Conservation (phyloP, 1,139 yeast species). For the Geotrichum phurueaensis region DNA sequence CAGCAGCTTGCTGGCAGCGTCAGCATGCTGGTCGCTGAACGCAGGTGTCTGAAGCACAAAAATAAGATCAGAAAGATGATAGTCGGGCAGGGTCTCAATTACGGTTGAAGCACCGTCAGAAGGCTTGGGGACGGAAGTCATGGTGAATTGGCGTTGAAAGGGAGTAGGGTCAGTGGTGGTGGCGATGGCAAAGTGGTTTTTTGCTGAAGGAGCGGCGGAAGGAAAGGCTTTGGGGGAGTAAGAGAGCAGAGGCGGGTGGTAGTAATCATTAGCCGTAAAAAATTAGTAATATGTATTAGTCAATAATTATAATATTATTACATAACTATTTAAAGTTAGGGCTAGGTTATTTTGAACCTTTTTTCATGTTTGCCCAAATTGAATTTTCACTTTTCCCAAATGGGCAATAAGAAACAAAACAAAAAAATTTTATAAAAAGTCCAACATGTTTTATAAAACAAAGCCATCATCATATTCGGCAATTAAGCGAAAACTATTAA, state of each 20-base stretch:
- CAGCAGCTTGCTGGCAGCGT: conserved; percentile 45
- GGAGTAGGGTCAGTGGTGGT: conserved; percentile 1
- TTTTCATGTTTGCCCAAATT: background rate
- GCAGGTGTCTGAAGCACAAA: conserved; percentile 51
- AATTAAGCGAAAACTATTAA: background rate
- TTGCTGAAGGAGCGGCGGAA: background rate
- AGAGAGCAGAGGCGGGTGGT: too few relatives aligned
- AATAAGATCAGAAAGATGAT: conserved; percentile 69
- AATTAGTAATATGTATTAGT: too few relatives aligned
- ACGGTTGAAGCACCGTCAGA: conserved; percentile 17
- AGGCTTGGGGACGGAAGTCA: conserved; percentile 14
- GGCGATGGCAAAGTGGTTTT: background rate
- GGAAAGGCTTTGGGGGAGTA: too few relatives aligned
- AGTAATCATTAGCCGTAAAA: too few relatives aligned
- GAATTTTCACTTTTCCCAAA: background rate
- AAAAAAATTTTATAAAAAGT: background rate
- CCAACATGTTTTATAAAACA: too few relatives aligned
- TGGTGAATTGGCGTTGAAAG: background rate
- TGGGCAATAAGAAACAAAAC: background rate
- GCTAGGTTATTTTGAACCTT: background rate
- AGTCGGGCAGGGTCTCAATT: conserved; percentile 57
- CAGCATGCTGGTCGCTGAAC: conserved; percentile 38
- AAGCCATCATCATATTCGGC: too few relatives aligned
- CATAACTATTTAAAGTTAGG: background rate
- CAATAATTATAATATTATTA: too few relatives aligned